Percentiles rank a stretch among this genome's conserved stretches.
These are phyloP conservation scores for Multifurca ochricompacta DNA, from an alignment of 768 basidiomycete species.

Conservation along the genomic window DNA sequence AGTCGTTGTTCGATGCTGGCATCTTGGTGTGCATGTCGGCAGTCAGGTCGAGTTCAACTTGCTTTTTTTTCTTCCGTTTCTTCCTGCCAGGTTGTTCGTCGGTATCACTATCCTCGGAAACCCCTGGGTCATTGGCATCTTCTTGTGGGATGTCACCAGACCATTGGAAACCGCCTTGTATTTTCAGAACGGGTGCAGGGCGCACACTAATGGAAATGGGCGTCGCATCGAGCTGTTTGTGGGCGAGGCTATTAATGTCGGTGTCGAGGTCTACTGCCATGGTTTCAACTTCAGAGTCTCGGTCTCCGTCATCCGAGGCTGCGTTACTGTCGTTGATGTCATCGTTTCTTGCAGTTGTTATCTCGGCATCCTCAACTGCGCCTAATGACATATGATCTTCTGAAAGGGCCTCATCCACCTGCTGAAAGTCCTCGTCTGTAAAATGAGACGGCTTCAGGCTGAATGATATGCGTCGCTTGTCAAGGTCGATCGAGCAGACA, in stretches of 20 bases:
- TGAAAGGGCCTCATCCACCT: slow-evolving; percentile 29
- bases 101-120: slow-evolving; percentile 41
- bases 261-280: slow-evolving; percentile 42
- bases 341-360: slow-evolving; percentile 26
- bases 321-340: slow-evolving; percentile 5
- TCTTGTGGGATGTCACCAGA: slow-evolving; percentile 32
- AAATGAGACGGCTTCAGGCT: slow-evolving; percentile 87
- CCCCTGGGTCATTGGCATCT: slow-evolving; percentile 36
- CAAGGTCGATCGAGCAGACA: slow-evolving; percentile 63
- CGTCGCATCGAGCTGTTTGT: not conserved
- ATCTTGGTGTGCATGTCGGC: slow-evolving; percentile 78
- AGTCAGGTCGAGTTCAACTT: slow-evolving; percentile 73
- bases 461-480: slow-evolving; percentile 74
- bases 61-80: slow-evolving; percentile 60
- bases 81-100: slow-evolving; percentile 45
- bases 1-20: slow-evolving; percentile 91
- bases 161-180: slow-evolving; percentile 69
- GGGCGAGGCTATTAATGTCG: not conserved
- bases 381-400: slow-evolving; percentile 28
- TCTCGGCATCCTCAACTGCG: slow-evolving; percentile 28
- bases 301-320: slow-evolving; percentile 14
- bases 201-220: not conserved
- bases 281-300: slow-evolving; percentile 21
- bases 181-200: slow-evolving; percentile 36
- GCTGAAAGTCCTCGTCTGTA: slow-evolving; percentile 50